Evolutionary conservation across 1,284 basidiomycete species (phyloP).

Genomic region (Melanopsichium pennsylvanicum): DNA sequence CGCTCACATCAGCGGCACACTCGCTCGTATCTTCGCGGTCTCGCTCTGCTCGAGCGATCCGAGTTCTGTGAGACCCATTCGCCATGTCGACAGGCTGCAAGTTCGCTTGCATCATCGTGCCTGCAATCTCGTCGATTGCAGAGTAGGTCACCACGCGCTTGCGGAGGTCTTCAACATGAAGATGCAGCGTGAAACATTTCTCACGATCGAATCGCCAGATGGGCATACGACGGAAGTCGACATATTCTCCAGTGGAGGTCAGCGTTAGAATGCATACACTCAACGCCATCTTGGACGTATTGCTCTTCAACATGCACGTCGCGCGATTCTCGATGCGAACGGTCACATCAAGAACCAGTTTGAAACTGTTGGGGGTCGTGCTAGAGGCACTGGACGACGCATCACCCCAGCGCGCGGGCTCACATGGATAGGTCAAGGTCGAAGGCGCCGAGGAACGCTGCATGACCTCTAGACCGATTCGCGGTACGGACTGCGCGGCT

Average conservation of each 20-base stretch:
- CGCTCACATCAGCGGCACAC: neutral
- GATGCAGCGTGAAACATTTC: conserved; percentile 48
- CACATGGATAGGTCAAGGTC: neutral
- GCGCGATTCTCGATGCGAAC: conserved; percentile 30
- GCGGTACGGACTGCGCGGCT: conserved; percentile 38
- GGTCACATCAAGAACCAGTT: conserved; percentile 23
- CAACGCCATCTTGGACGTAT: conserved; percentile 36
- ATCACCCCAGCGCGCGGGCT: neutral
- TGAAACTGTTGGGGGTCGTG: neutral
- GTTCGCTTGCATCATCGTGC: conserved; percentile 28
- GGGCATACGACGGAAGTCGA: conserved; percentile 51
- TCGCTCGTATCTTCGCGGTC: conserved; percentile 4
- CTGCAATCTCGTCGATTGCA: conserved; percentile 46
- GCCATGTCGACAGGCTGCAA: conserved; percentile 37
- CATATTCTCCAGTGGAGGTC: conserved; percentile 24
- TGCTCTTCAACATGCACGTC: conserved; percentile 38
- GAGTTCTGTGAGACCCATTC: conserved; percentile 16
- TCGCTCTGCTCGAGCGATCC: conserved; percentile 15
- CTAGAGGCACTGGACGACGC: neutral
- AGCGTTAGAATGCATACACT: conserved; percentile 33
- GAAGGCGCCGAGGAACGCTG: conserved; percentile 20
- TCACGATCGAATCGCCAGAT: conserved; percentile 30
- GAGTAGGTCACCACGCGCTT: conserved; percentile 52
- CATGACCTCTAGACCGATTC: conserved; percentile 35
- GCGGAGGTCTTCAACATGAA: conserved; percentile 54